These are phyloP conservation scores for Phytophthora capsici DNA, from an alignment of 352 stramenopile species.

Conservation along the genomic window DNA sequence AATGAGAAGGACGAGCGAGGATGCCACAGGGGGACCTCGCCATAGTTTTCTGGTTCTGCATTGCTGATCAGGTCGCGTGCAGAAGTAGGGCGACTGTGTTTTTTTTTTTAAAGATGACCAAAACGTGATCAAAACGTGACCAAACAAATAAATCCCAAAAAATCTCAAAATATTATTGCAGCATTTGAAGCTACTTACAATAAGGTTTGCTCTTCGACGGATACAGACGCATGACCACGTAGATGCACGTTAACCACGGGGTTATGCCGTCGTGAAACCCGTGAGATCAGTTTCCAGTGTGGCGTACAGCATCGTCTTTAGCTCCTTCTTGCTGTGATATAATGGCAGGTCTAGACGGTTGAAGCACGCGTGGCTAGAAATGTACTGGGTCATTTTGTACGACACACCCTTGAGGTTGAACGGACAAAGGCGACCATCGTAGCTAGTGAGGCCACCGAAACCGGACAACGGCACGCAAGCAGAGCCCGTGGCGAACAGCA, in stretches of 20 bases:
- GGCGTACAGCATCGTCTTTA: slow-evolving; percentile 67
- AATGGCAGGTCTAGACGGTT: slow-evolving; percentile 95
- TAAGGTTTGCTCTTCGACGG: slow-evolving; percentile 5
- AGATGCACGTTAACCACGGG: slow-evolving; percentile 7
- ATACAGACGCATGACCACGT: slow-evolving; percentile 1
- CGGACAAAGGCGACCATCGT: slow-evolving; percentile 76
- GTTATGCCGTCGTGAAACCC: slow-evolving; percentile 70
- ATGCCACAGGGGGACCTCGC: background rate
- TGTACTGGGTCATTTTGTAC: slow-evolving; percentile 57
- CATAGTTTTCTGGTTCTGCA: background rate
- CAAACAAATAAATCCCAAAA: background rate
- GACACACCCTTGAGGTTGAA: slow-evolving; percentile 77
- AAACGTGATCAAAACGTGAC: too few relatives aligned
- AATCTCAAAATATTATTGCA: slow-evolving; percentile 20
- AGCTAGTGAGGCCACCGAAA: slow-evolving; percentile 78
- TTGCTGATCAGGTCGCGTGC: background rate
- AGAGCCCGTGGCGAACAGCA: slow-evolving; percentile 86
- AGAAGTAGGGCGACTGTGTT: background rate
- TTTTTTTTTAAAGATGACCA: too few relatives aligned
- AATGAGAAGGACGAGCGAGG: background rate
- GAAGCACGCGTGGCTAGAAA: slow-evolving; percentile 82
- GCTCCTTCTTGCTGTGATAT: slow-evolving; percentile 91
- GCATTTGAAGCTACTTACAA: slow-evolving; percentile 16
- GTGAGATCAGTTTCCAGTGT: slow-evolving; percentile 71
- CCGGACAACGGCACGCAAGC: slow-evolving; percentile 78